A percentile compares a stretch with the other conserved stretches of the same genome.
Conservation (phyloP, 1,284 basidiomycete genomes). For the Ganoderma sinense region DNA sequence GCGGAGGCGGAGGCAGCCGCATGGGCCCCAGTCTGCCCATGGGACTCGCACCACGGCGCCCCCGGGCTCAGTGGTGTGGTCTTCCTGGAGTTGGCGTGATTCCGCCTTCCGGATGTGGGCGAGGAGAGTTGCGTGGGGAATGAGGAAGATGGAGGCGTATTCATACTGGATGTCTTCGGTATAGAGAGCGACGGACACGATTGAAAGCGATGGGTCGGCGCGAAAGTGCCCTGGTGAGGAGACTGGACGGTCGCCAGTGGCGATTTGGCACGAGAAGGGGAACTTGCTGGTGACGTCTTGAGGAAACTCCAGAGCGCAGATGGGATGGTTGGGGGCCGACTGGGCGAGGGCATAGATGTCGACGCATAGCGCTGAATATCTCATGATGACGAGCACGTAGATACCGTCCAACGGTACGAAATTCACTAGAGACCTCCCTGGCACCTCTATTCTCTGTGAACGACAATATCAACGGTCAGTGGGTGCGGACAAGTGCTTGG, state of each 20-base stretch:
- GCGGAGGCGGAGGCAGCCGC: not conserved
- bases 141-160: no score
- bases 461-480: not conserved
- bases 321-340: not conserved
- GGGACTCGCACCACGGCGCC: not conserved
- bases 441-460: not conserved
- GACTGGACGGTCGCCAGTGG: no score
- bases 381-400: not conserved
- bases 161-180: no score
- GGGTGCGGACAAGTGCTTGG: not conserved
- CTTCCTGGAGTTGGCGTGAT: no score
- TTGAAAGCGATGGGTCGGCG: no score
- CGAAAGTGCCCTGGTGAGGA: no score
- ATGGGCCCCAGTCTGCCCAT: not conserved
- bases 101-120: no score
- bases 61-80: no score
- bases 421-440: not conserved
- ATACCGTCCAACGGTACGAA: not conserved
- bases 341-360: not conserved
- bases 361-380: not conserved
- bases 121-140: no score
- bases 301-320: not conserved
- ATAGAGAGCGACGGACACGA: no score
- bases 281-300: no score
- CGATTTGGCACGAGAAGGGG: no score